These are phyloP conservation scores for Platismatia glauca DNA, from an alignment of 495 filamentous ascomycete species.

Conservation along the genomic window DNA sequence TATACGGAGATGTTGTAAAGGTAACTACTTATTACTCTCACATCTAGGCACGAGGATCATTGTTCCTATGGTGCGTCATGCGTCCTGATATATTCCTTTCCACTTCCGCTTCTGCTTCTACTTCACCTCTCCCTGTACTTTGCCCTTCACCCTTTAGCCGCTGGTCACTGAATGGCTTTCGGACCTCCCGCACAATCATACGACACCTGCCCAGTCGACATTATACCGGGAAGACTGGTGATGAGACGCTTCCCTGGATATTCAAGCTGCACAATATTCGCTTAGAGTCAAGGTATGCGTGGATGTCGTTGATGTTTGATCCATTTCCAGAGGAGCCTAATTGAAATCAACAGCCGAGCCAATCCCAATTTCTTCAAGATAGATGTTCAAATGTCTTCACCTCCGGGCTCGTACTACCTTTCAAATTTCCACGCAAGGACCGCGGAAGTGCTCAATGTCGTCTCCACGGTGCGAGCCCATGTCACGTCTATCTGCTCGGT, in stretches of 20 bases:
- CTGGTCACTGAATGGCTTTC: not conserved
- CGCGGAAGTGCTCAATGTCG: not conserved
- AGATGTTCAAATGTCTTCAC: not conserved
- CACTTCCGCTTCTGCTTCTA: not conserved
- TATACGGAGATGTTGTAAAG: too few species aligned
- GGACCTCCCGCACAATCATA: not conserved
- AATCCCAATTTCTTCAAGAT: not conserved
- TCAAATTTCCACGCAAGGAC: not conserved
- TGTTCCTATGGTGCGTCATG: not conserved
- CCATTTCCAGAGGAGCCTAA: not conserved
- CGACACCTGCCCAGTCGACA: not conserved
- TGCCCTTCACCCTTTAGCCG: not conserved
- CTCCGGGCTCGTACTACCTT: not conserved
- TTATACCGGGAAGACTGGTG: not conserved
- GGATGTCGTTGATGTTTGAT: not conserved
- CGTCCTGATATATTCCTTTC: not conserved
- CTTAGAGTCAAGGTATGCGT: not conserved
- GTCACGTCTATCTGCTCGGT: not conserved
- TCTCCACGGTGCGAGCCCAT: not conserved
- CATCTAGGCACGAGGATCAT: too few species aligned
- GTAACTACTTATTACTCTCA: too few species aligned
- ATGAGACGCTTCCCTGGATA: not conserved
- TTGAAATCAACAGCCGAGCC: not conserved
- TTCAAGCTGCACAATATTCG: not conserved
- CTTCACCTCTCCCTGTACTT: not conserved